Base-by-base conservation (phyloP, 352 stramenopile species). In the Phytophthora pisi region DNA sequence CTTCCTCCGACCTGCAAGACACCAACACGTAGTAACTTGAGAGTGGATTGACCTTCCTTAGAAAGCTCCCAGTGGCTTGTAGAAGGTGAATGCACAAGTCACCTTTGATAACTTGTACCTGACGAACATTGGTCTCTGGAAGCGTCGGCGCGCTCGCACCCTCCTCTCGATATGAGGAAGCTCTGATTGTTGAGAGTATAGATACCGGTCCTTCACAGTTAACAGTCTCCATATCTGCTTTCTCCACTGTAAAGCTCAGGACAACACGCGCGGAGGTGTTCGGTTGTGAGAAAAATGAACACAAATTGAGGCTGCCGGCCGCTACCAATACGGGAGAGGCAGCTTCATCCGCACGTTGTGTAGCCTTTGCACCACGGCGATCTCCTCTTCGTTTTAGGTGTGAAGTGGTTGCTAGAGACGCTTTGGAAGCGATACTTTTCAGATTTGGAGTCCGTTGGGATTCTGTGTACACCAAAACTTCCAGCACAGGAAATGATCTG, bases 71-170 rank as follows among this genome's bases (percentile, higher is more conserved):
- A n/a, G 13, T 61, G 11, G 62, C 66, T 58, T 78, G 52, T n/a
- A 73, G 36, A 24, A 78, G 36, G 54, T 75, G 67, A 34, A 78
- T 51, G 16, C 71, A 75, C 6, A 75, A 45, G 20, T 75, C 67
- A 23, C 70, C 71, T 20, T 64, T 56, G 5, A 76, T 40, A 18
- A 18, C 6, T 5, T 64, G 49, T n/a, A 1, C 13, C 36, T n/a
- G 36, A 42, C 36, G 13, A 16, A 8, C 36, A 11, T 42, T 42
- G 5, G 13, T 11, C 4, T 42, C 36, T 3, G 36, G 11, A 42
- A 42, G 36, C 7, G 36, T 42, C 4, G 13, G 11, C 4, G 0
- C 13, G 20, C 2, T 31, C 1, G 13, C 10, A 8, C 5, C 47
- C 43, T 46, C 20, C n/a, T 51, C 56, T 60, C 53, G 45, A 38